Conservation (phyloP, 495 filamentous ascomycete genomes). For the Lophiotrema nucula region DNA sequence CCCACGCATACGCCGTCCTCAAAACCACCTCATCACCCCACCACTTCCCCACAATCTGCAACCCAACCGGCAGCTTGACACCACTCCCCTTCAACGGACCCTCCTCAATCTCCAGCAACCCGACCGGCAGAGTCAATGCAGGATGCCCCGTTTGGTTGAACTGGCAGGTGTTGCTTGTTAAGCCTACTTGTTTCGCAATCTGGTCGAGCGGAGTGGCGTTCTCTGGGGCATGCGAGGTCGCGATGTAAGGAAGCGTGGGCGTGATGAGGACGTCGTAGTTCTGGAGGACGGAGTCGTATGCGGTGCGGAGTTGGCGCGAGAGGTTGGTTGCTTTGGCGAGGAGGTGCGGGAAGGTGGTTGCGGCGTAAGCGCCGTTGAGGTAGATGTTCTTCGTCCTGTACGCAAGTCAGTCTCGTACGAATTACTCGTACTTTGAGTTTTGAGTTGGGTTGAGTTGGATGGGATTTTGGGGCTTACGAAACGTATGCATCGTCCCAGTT, state of each 20-base stretch:
- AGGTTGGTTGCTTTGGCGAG: conserved; percentile 47
- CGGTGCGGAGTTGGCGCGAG: conserved; percentile 45
- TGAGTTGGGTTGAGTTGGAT: background rate
- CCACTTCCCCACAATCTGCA: conserved; percentile 24
- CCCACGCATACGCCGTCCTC: conserved; percentile 25
- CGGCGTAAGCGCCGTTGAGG: conserved; percentile 40
- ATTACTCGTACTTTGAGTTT: background rate
- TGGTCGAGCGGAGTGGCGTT: conserved; percentile 31
- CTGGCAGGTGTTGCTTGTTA: conserved; percentile 55
- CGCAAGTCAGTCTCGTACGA: background rate
- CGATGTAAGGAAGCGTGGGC: conserved; percentile 48
- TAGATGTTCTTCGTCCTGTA: conserved; percentile 30
- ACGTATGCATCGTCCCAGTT: conserved; percentile 40
- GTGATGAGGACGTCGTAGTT: conserved; percentile 49
- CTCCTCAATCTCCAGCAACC: conserved; percentile 16
- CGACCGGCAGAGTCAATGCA: conserved; percentile 54
- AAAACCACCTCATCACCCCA: conserved; percentile 19
- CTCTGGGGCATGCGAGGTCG: conserved; percentile 23
- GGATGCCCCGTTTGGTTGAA: conserved; percentile 62
- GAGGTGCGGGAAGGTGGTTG: conserved; percentile 33
- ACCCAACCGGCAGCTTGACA: conserved; percentile 12
- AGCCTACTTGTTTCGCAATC: conserved; percentile 38
- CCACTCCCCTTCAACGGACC: conserved; percentile 5
- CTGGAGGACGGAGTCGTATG: conserved; percentile 47
- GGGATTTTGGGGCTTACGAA: conserved; percentile 8